Evolutionary conservation across 495 filamentous ascomycete species (phyloP).

Genomic region (Tuber indicum): DNA sequence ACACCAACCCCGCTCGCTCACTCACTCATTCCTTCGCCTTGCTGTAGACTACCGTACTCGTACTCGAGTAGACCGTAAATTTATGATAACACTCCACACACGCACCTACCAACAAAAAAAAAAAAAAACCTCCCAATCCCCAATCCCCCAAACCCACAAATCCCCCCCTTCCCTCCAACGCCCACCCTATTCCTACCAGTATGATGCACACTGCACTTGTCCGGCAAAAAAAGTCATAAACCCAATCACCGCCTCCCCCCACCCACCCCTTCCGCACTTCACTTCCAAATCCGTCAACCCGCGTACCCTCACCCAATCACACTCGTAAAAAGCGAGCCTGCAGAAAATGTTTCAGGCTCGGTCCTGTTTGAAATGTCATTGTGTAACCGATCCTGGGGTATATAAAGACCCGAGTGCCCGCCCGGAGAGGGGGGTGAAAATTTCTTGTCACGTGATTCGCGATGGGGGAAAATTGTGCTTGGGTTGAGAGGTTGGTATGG

Average conservation of each 20-base stretch:
- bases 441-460: not conserved
- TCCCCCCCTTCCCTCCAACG: no score
- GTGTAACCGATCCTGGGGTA: not conserved
- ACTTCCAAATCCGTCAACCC: not conserved
- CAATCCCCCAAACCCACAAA: not conserved
- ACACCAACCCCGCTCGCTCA: not conserved
- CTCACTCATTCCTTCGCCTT: no score
- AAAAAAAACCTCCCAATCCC: no score
- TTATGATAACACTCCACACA: no score
- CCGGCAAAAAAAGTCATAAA: not conserved
- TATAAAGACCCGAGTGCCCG: not conserved
- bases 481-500: no score
- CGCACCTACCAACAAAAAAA: no score
- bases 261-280: not conserved
- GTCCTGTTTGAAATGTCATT: not conserved
- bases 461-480: no score
- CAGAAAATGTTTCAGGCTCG: slow-evolving; percentile 1
- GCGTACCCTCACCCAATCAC: not conserved
- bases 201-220: no score
- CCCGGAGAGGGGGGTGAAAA: not conserved
- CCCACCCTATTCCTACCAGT: no score
- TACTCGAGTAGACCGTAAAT: no score
- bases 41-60: no score
- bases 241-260: not conserved
- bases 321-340: not conserved